phyloP scores from a whole-genome alignment of 2,329 filamentous ascomycete genomes.

The Penicillium sp. region DNA sequence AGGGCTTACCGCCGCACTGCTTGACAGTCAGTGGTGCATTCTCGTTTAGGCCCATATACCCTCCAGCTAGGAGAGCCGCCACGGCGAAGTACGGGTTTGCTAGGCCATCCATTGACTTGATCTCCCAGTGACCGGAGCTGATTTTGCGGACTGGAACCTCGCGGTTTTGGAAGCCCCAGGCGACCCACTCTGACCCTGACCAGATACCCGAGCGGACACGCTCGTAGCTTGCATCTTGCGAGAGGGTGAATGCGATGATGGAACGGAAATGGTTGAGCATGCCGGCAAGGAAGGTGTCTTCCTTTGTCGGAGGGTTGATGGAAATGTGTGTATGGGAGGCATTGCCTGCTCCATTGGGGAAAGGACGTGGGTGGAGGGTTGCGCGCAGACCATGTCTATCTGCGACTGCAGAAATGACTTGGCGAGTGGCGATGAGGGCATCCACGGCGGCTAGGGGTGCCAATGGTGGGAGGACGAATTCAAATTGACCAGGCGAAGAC shows the following conservation, averaged over 20 bases:
- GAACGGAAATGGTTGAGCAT: slow-evolving; percentile 66
- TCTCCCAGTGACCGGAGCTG: slow-evolving; percentile 69
- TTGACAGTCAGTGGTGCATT: slow-evolving; percentile 26
- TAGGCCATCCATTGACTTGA: slow-evolving; percentile 75
- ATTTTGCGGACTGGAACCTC: slow-evolving; percentile 73
- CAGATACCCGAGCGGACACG: slow-evolving; percentile 69
- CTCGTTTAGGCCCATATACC: slow-evolving; percentile 55
- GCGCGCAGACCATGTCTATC: slow-evolving; percentile 64
- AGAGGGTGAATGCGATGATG: slow-evolving; percentile 69
- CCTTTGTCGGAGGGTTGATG: slow-evolving; percentile 56
- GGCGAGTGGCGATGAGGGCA: slow-evolving; percentile 67
- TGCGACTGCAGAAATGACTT: slow-evolving; percentile 67
- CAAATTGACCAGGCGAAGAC: slow-evolving; percentile 72
- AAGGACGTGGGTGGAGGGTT: slow-evolving; percentile 73
- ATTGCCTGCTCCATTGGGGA: slow-evolving; percentile 56
- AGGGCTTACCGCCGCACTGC: slow-evolving; percentile 35
- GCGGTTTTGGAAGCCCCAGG: slow-evolving; percentile 81
- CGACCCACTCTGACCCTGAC: slow-evolving; percentile 76
- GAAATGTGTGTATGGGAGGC: slow-evolving; percentile 67
- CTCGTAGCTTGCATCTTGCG: slow-evolving; percentile 67
- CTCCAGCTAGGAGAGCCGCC: slow-evolving; percentile 61
- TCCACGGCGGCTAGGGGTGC: slow-evolving; percentile 70
- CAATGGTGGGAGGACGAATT: slow-evolving; percentile 68
- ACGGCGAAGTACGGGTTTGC: slow-evolving; percentile 76
- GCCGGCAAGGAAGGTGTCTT: slow-evolving; percentile 68